Evolutionary conservation across 2,329 filamentous ascomycete species (phyloP).

Genomic region (Neoarthrinium moseri): DNA sequence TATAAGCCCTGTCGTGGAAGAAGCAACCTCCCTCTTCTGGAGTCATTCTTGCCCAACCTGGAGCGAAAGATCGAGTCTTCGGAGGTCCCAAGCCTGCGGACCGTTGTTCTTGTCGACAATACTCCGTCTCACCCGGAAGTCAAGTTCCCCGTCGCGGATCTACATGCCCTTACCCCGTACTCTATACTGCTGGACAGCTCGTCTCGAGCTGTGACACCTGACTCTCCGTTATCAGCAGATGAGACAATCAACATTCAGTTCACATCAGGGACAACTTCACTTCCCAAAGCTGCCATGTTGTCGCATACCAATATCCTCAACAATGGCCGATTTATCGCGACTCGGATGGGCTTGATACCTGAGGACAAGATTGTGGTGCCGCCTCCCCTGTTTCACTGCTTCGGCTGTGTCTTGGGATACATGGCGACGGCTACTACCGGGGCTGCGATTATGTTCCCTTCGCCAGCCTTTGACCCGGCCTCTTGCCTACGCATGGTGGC

Average conservation of each 20-base stretch:
- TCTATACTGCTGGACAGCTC: constrained; percentile 33
- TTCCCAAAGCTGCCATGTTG: constrained; percentile 89
- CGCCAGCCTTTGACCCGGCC: constrained; percentile 79
- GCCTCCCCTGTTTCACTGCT: constrained; percentile 86
- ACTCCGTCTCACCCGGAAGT: constrained; percentile 46
- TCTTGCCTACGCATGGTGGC: constrained; percentile 62
- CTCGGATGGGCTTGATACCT: constrained; percentile 77
- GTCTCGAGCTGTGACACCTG: constrained; percentile 36
- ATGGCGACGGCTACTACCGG: constrained; percentile 88
- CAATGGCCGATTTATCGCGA: constrained; percentile 82
- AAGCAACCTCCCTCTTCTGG: constrained; percentile 49
- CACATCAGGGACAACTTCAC: constrained; percentile 90
- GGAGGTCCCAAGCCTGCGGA: constrained; percentile 65
- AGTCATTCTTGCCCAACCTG: constrained; percentile 43
- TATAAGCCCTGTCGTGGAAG: constrained; percentile 56
- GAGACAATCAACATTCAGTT: constrained; percentile 96
- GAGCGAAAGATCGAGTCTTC: constrained; percentile 35
- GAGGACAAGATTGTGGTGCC: constrained; percentile 79
- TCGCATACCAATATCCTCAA: constrained; percentile 86
- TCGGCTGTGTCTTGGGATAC: constrained; percentile 88
- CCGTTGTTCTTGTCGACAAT: constrained; percentile 80
- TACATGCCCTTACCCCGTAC: constrained; percentile 45
- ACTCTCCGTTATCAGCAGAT: constrained; percentile 48
- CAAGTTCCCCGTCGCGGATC: constrained; percentile 41
- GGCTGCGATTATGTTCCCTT: constrained; percentile 78